Percentiles rank a stretch among this genome's conserved stretches.
Evolutionary conservation across 2,329 filamentous ascomycete genomes (phyloP).

Genomic region (Pyrenochaeta sp.): DNA sequence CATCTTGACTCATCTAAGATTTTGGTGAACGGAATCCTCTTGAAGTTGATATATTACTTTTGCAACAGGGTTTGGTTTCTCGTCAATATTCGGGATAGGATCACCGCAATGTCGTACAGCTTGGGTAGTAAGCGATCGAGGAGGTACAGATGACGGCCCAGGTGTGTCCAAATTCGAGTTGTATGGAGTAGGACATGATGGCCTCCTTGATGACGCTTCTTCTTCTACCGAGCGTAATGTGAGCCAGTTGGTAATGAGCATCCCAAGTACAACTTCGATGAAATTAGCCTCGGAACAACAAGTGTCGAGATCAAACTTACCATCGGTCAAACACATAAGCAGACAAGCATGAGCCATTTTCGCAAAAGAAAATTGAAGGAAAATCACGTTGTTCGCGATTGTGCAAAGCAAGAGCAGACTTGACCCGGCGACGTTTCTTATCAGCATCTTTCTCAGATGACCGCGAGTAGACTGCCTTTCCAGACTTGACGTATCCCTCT

Average conservation of each 20-base stretch:
- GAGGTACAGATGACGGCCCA: background rate
- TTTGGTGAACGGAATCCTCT: too few species aligned
- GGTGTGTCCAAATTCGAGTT: background rate
- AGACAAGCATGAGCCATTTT: constrained; percentile 47
- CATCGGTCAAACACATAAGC: constrained; percentile 47
- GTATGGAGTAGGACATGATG: background rate
- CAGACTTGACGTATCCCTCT: background rate
- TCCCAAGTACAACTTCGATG: constrained; percentile 20
- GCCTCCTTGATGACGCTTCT: background rate
- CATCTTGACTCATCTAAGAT: too few species aligned
- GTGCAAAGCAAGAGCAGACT: constrained; percentile 43
- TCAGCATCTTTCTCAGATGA: constrained; percentile 27
- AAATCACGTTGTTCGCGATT: constrained; percentile 42
- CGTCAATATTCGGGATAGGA: background rate
- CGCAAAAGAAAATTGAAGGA: constrained; percentile 33
- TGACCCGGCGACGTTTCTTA: constrained; percentile 36
- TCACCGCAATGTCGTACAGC: background rate
- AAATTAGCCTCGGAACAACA: background rate
- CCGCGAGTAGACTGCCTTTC: constrained; percentile 4
- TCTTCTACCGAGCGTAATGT: constrained; percentile 18
- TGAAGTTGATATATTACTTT: too few species aligned
- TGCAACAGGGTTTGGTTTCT: constrained; percentile 3
- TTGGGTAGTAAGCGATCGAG: background rate
- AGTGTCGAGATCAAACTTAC: constrained; percentile 28
- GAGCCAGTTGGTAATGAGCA: constrained; percentile 28